Evolutionary conservation across 1,139 yeast species (phyloP), one percentile per base, ranked within the genome.

Genomic region (Hanseniaspora sp.): DNA sequence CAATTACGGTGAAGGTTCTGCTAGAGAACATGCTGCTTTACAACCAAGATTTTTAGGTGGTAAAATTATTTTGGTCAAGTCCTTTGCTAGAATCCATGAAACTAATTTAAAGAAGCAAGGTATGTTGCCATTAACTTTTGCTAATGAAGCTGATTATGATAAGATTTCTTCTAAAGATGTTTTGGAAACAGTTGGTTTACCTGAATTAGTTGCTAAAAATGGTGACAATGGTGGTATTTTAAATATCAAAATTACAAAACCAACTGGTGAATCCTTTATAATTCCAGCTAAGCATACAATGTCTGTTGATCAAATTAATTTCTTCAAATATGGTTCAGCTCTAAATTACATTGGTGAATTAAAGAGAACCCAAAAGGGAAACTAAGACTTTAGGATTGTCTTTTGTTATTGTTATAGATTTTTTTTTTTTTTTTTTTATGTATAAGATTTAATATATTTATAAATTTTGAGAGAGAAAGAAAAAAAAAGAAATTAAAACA

Each of bases 1-100:
- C 68, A 92, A 92, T 72, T 92, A 90, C 64, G 98, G 98, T 70
- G 98, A 92, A 74, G 98, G 98, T 60, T 87, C 96, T 55, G 96
- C 98, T 29, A 85, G 98, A 76, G 98, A 92, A 69, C 98, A 92
- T 66, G 98, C 98, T 54, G 98, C 98, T 6, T 74, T 92, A 65
- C 86, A 94, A 43, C 98, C 98, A 58, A 78, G 95, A 69, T 92
- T 85, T 74, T 75, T 92, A 55, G 96, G 96, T 59, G 98, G 97
- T 58, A 73, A 83, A 55, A 79, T 88, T 60, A 84, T 92, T 59
- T 74, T 92, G 59, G 95, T 88, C 63, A 92, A 92, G 72, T 88
- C 96, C 12, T 92, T 92, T 73, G 98, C 98, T 44, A 84, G 98
- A 75, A 92, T 92, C 64, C 90, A 83, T 69, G 90, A 83, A 71